Percentiles rank a stretch among this genome's conserved stretches.
phyloP scores from a whole-genome alignment of 257 asterid genomes.

The Ocimum tenuiflorum region DNA sequence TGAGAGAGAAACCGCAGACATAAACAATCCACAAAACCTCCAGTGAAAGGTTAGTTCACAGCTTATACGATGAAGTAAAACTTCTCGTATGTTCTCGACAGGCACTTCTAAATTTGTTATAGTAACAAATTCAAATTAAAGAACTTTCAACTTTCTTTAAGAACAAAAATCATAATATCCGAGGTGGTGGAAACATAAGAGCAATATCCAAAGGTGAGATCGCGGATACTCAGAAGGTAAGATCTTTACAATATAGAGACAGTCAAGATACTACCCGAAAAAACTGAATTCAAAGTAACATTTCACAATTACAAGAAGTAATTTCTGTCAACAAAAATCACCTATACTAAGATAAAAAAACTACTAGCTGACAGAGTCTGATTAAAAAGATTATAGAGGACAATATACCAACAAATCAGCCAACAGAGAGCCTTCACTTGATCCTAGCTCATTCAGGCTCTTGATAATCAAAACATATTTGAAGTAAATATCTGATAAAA shows the following conservation, averaged over 20 bases:
- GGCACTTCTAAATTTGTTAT: too few relatives aligned
- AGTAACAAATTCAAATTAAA: too few relatives aligned
- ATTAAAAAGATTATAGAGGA: background rate
- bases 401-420: background rate
- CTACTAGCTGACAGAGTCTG: background rate
- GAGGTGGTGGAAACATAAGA: background rate
- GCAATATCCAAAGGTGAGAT: background rate
- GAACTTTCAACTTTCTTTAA: background rate
- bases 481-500: background rate
- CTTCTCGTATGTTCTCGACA: too few relatives aligned
- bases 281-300: too few relatives aligned
- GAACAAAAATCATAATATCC: background rate
- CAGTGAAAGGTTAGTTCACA: background rate
- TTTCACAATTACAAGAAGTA: background rate
- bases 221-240: background rate
- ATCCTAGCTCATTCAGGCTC: background rate
- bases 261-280: too few relatives aligned
- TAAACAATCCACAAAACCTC: background rate
- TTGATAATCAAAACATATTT: background rate
- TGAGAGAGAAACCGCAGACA: background rate
- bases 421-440: conserved; percentile 5
- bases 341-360: background rate
- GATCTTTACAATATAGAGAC: background rate
- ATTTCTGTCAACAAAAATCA: background rate
- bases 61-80: background rate